Percentiles rank a stretch among this genome's conserved stretches.
Conservation (phyloP, 495 filamentous ascomycete species). For the Penicillium paradoxum region DNA sequence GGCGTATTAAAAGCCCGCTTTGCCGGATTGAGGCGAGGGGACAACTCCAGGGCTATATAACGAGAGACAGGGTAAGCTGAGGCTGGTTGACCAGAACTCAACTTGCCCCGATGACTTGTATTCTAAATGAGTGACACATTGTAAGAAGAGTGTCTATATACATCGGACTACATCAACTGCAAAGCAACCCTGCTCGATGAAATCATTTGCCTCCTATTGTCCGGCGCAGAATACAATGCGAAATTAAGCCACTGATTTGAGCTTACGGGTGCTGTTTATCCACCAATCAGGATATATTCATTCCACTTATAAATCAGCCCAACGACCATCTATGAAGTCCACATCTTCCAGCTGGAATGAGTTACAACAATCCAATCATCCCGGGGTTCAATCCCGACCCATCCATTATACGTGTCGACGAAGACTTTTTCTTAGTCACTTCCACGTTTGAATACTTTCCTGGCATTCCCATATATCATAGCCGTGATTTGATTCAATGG, state of each 20-base stretch:
- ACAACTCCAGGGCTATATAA: too few species aligned
- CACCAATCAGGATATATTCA: conserved; percentile 16
- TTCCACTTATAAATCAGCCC: conserved; percentile 11
- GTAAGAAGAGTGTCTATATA: too few species aligned
- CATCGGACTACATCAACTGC: too few species aligned
- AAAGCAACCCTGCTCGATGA: too few species aligned
- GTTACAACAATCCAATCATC: conserved; percentile 32
- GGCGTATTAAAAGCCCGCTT: not conserved
- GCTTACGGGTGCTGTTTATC: conserved; percentile 6
- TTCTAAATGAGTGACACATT: too few species aligned
- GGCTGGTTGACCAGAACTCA: too few species aligned
- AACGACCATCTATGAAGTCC: conserved; percentile 9
- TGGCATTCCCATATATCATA: conserved; percentile 44
- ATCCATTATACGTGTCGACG: conserved; percentile 33
- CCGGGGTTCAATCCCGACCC: conserved; percentile 43
- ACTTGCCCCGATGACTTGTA: too few species aligned
- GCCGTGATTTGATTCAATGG: conserved; percentile 43
- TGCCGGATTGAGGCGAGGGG: not conserved
- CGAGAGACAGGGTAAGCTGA: too few species aligned
- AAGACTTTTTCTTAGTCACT: conserved; percentile 41
- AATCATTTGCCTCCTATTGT: too few species aligned
- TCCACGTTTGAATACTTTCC: conserved; percentile 49
- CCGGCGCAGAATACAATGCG: too few species aligned
- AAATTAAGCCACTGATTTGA: not conserved
- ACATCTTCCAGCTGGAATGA: conserved; percentile 6